A percentile compares a stretch with the other conserved stretches of the same genome.
Conservation (phyloP, 768 basidiomycete genomes). For the Ramaria rubella region DNA sequence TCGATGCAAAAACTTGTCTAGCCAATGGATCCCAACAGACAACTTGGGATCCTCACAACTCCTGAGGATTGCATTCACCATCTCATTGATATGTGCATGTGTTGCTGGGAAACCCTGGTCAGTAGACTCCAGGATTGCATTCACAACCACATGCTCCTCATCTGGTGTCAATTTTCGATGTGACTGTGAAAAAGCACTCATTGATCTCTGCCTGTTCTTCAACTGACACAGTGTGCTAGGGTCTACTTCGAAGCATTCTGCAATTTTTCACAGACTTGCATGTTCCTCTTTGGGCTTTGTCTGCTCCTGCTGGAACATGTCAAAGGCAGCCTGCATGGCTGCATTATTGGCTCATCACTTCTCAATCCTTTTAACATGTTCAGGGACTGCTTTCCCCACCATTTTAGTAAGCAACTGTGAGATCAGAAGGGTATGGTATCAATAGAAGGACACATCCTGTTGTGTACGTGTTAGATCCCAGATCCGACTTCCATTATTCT, state of each 20-base stretch:
- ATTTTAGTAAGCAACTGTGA: too few relatives aligned
- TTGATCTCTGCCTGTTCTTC: slow-evolving; percentile 17
- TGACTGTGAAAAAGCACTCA: slow-evolving; percentile 19
- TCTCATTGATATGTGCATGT: slow-evolving; percentile 28
- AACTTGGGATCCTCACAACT: slow-evolving; percentile 6
- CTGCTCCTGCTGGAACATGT: background rate
- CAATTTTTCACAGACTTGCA: background rate
- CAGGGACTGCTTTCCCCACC: background rate
- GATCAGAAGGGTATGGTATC: too few relatives aligned
- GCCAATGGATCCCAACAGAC: slow-evolving; percentile 18
- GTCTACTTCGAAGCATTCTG: background rate
- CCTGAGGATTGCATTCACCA: slow-evolving; percentile 23
- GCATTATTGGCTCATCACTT: background rate
- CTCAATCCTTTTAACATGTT: background rate
- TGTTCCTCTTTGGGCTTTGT: background rate
- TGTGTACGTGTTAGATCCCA: too few relatives aligned
- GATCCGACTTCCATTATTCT: too few relatives aligned
- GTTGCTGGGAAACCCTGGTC: slow-evolving; percentile 30
- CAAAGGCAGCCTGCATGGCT: background rate
- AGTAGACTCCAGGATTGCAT: slow-evolving; percentile 12
- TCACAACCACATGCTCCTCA: slow-evolving; percentile 15
- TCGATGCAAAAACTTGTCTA: slow-evolving; percentile 4
- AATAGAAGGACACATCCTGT: too few relatives aligned
- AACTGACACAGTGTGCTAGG: slow-evolving; percentile 3
- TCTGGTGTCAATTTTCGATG: slow-evolving; percentile 23